Conservation (phyloP, 169 alveolate species). For the Plasmodium vivax region DNA sequence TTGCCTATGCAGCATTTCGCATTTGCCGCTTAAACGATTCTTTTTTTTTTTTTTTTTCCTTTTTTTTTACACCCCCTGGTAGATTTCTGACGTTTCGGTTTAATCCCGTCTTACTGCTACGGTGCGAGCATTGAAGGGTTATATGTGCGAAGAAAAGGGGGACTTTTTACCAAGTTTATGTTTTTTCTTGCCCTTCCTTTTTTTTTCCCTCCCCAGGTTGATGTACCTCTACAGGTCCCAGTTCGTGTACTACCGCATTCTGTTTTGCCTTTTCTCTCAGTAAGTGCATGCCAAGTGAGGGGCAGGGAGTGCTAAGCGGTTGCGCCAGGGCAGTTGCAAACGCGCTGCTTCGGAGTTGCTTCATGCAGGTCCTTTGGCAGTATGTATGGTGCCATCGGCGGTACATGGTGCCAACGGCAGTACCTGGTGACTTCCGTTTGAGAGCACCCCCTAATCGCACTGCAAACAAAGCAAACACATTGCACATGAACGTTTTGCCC, state of each 20-base stretch:
- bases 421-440: not conserved
- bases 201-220: slow-evolving; percentile 2
- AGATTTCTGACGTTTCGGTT: slow-evolving; percentile 12
- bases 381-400: not conserved
- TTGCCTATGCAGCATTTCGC: not conserved
- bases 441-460: not conserved
- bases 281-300: not conserved
- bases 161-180: not conserved
- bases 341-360: not conserved
- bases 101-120: slow-evolving; percentile 38
- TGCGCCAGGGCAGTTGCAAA: not conserved
- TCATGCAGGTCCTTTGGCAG: not conserved
- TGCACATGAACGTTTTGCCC: not conserved
- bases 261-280: slow-evolving; percentile 51
- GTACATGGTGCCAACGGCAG: no score
- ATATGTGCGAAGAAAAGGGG: not conserved
- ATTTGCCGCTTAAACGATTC: not conserved
- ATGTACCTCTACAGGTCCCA: slow-evolving; percentile 57
- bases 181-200: not conserved
- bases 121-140: slow-evolving; percentile 1
- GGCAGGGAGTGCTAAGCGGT: not conserved
- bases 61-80: not conserved
- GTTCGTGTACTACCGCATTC: slow-evolving; percentile 16
- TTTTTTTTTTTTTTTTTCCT: not conserved
- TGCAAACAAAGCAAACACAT: not conserved